Evolutionary conservation across 2,329 filamentous ascomycete genomes (phyloP).

Genomic region (Alternaria infectoria): DNA sequence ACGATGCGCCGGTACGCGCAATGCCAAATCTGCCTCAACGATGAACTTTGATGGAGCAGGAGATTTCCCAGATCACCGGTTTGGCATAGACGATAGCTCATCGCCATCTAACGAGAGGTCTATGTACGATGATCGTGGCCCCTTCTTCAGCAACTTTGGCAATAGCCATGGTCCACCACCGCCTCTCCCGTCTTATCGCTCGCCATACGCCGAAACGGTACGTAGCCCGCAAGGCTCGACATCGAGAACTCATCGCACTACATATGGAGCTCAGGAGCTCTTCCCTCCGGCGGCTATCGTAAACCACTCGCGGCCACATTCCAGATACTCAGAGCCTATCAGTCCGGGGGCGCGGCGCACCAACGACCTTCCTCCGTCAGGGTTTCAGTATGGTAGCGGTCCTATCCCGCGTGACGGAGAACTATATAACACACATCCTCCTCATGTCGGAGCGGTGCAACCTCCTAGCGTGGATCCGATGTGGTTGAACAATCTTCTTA

Average conservation of each 20-base stretch:
- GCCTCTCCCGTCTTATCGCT: constrained; percentile 9
- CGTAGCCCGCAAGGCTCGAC: constrained; percentile 10
- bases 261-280: not conserved
- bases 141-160: not conserved
- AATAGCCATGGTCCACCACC: constrained; percentile 6
- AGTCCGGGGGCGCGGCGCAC: constrained; percentile 13
- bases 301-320: not conserved
- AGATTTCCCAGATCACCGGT: constrained; percentile 22
- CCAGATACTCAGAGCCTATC: constrained; percentile 15
- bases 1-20: constrained; percentile 46
- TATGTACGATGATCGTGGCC: constrained; percentile 26
- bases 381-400: constrained; percentile 36
- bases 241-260: not conserved
- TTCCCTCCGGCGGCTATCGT: not conserved
- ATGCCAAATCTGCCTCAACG: constrained; percentile 19
- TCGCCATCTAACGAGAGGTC: not conserved
- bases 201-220: constrained; percentile 22
- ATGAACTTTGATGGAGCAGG: constrained; percentile 40
- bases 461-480: constrained; percentile 15
- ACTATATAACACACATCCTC: not conserved
- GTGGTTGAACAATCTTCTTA: constrained; percentile 25
- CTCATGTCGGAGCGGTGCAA: not conserved
- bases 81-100: constrained; percentile 20
- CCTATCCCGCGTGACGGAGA: constrained; percentile 24
- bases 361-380: constrained; percentile 10